Percentiles rank a stretch among this genome's conserved stretches.
Conservation (phyloP, 768 basidiomycete genomes). For the Lentinula aciculospora region DNA sequence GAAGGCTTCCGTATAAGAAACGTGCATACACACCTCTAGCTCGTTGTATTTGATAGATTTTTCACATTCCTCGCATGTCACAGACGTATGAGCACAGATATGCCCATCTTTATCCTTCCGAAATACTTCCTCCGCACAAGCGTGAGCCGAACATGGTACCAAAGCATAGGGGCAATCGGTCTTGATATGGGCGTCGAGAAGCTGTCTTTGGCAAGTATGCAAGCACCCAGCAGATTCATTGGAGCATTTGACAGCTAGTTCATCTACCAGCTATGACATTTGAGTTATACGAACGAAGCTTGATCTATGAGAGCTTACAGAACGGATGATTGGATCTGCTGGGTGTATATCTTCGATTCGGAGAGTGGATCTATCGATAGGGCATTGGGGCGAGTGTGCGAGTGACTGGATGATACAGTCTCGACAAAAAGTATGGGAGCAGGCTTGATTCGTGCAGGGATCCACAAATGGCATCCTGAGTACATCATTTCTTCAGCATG, state of each 20-base stretch:
- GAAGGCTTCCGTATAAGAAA: no score
- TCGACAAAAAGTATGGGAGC: conserved; percentile 83
- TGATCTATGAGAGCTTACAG: conserved; percentile 38
- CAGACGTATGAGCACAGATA: conserved; percentile 28
- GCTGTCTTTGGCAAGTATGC: conserved; percentile 61
- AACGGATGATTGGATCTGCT: conserved; percentile 72
- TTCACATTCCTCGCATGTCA: conserved; percentile 35
- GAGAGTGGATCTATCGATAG: conserved; percentile 75
- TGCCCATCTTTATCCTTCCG: conserved; percentile 40
- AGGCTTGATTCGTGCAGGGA: conserved; percentile 68
- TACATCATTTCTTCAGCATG: not conserved
- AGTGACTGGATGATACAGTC: conserved; percentile 76
- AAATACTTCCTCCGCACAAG: conserved; percentile 37
- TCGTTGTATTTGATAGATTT: conserved; percentile 25
- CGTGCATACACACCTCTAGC: conserved; percentile 34
- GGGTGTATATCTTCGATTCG: conserved; percentile 50
- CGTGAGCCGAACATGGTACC: conserved; percentile 41
- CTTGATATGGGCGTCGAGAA: conserved; percentile 55
- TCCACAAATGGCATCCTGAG: conserved; percentile 66
- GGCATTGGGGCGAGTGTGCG: conserved; percentile 64
- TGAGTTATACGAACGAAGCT: conserved; percentile 4
- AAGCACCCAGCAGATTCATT: conserved; percentile 54
- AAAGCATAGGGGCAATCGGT: conserved; percentile 55
- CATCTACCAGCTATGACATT: conserved; percentile 66
- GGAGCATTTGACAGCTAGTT: conserved; percentile 70